Conservation (phyloP, 352 stramenopile species). For the Thraustochytrium sp. region DNA sequence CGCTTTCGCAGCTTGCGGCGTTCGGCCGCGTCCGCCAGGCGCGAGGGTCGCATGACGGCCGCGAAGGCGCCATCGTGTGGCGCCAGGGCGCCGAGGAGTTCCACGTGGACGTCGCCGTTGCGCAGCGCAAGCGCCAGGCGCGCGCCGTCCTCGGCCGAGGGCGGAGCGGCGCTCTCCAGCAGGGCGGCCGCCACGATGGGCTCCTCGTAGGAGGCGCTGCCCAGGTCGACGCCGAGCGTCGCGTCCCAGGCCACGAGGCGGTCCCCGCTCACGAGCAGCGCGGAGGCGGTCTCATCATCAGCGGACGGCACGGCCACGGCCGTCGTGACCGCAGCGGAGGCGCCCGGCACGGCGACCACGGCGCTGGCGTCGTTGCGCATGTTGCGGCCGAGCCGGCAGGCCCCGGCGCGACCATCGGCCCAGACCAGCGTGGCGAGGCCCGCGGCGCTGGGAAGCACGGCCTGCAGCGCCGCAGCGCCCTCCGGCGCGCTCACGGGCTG, state of each 20-base stretch:
- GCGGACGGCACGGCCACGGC: neutral
- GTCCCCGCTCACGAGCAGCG: neutral
- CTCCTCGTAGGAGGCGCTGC: neutral
- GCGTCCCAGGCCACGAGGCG: slow-evolving; percentile 7
- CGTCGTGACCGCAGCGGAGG: neutral
- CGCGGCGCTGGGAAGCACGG: neutral
- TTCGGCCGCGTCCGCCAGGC: neutral
- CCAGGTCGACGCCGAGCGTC: neutral
- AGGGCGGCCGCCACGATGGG: neutral
- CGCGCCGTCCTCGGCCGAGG: neutral
- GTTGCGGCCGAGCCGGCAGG: too few relatives aligned
- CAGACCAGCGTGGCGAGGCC: neutral
- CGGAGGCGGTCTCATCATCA: neutral
- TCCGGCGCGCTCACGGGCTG: neutral
- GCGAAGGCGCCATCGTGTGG: neutral
- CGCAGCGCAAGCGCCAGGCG: neutral
- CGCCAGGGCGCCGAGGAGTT: neutral
- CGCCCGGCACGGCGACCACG: neutral
- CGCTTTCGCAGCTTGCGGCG: neutral
- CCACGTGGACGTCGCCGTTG: neutral
- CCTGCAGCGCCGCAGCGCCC: neutral
- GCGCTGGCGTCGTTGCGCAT: neutral
- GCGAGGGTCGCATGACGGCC: neutral
- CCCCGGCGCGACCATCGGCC: neutral
- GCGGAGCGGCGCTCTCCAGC: neutral